Evolutionary conservation across 2,329 filamentous ascomycete species (phyloP).

Genomic region (Aplosporella prunicola): DNA sequence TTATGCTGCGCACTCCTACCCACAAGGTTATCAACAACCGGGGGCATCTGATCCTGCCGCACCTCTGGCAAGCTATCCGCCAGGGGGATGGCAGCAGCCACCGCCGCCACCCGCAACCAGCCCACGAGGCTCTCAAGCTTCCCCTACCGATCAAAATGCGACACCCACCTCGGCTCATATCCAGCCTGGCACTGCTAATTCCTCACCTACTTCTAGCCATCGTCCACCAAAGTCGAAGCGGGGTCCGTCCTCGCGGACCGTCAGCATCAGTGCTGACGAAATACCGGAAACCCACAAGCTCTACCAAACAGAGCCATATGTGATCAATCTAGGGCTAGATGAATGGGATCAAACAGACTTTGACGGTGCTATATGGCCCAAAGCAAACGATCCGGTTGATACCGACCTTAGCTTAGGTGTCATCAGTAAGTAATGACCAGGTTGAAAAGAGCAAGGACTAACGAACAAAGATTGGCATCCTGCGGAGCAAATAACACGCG

Average conservation of each 20-base stretch:
- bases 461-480: conserved; percentile 29
- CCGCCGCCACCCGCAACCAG: conserved; percentile 3
- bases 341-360: conserved; percentile 35
- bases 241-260: not conserved
- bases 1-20: conserved; percentile 9
- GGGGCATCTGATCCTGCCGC: conserved; percentile 2
- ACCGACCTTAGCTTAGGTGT: conserved; percentile 36
- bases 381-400: conserved; percentile 36
- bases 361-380: conserved; percentile 36
- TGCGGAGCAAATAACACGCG: conserved; percentile 33
- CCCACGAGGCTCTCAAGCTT: conserved; percentile 1
- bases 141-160: conserved; percentile 1
- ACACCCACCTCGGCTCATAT: not conserved
- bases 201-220: not conserved
- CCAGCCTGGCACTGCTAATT: not conserved
- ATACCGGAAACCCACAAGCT: conserved; percentile 8
- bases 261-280: conserved; percentile 2
- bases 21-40: conserved; percentile 18
- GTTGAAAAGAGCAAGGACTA: conserved; percentile 11
- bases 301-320: conserved; percentile 10
- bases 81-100: conserved; percentile 7
- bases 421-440: conserved; percentile 22
- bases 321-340: conserved; percentile 27
- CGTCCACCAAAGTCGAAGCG: conserved; percentile 8
- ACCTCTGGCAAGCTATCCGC: conserved; percentile 2